phyloP scores from a whole-genome alignment of 148 eudicot species.

The Camellia granthamiana region DNA sequence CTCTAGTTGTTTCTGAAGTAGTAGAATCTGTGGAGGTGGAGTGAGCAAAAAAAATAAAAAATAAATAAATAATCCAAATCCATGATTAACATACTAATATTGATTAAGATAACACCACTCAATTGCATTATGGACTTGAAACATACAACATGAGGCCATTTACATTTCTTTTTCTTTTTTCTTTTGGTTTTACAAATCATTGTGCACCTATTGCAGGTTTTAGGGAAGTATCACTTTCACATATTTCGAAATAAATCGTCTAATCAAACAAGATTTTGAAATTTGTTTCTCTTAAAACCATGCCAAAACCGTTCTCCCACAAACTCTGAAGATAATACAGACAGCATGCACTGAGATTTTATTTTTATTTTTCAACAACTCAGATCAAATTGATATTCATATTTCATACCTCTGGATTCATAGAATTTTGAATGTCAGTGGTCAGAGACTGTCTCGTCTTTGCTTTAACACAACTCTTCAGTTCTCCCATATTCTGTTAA shows the following conservation, averaged over 20 bases:
- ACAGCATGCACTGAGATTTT: background rate
- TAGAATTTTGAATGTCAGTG: constrained; percentile 28
- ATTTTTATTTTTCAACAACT: no score
- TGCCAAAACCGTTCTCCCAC: background rate
- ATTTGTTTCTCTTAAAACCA: background rate
- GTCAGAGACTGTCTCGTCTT: constrained; percentile 24
- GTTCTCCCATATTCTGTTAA: constrained; percentile 24
- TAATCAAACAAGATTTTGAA: background rate
- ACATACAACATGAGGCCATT: background rate
- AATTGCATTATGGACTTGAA: background rate
- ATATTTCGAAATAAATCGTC: background rate
- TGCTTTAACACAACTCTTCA: constrained; percentile 21
- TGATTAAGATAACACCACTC: background rate
- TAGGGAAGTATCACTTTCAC: background rate
- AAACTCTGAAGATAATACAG: background rate
- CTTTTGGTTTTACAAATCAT: background rate
- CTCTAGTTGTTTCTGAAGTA: constrained; percentile 49
- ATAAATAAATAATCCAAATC: no score
- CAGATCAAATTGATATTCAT: background rate
- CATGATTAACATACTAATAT: background rate
- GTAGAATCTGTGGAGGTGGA: constrained; percentile 28
- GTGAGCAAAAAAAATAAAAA: background rate
- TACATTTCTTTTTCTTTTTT: background rate
- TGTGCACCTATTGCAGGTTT: background rate
- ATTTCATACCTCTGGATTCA: constrained; percentile 43